These are phyloP conservation scores for Colletotrichum shisoi DNA, from an alignment of 2,329 filamentous ascomycete species.

Conservation along the genomic window DNA sequence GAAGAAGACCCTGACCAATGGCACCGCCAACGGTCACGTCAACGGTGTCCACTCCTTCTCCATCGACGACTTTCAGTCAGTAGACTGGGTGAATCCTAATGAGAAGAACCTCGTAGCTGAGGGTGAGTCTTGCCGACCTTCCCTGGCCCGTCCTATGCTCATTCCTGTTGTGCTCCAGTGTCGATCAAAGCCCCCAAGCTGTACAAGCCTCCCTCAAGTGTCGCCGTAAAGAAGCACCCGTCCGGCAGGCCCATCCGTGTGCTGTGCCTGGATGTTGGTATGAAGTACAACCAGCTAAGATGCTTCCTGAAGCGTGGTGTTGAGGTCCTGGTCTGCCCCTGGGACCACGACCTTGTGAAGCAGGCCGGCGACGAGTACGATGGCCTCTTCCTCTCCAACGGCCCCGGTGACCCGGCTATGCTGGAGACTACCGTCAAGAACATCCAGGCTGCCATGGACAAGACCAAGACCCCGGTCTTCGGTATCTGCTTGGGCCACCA, in stretches of 20 bases:
- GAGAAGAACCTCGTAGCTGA: conserved; percentile 90
- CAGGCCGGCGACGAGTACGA: conserved; percentile 86
- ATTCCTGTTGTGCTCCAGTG: conserved; percentile 64
- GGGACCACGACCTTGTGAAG: conserved; percentile 88
- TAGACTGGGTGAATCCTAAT: conserved; percentile 94
- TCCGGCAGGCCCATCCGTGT: conserved; percentile 88
- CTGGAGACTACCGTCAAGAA: conserved; percentile 82
- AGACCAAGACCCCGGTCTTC: conserved; percentile 86
- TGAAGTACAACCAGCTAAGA: conserved; percentile 97
- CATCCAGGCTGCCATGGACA: conserved; percentile 76
- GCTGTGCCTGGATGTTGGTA: conserved; percentile 92
- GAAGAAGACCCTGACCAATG: conserved; percentile 60
- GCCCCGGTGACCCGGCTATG: conserved; percentile 91
- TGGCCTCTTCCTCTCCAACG: conserved; percentile 97
- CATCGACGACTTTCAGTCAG: conserved; percentile 70
- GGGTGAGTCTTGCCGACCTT: conserved; percentile 68
- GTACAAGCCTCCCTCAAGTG: conserved; percentile 76
- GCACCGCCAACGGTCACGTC: conserved; percentile 49
- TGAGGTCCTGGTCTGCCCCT: conserved; percentile 92
- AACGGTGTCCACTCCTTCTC: conserved; percentile 41
- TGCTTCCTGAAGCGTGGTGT: conserved; percentile 91
- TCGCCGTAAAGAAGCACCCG: conserved; percentile 77
- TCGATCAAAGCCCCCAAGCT: conserved; percentile 87
- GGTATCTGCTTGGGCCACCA: conserved; percentile 97
- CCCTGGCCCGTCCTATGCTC: conserved; percentile 48